These are phyloP conservation scores for Maudiozyma saulgeensis DNA, from an alignment of 805 yeast genomes.

Conservation along the genomic window DNA sequence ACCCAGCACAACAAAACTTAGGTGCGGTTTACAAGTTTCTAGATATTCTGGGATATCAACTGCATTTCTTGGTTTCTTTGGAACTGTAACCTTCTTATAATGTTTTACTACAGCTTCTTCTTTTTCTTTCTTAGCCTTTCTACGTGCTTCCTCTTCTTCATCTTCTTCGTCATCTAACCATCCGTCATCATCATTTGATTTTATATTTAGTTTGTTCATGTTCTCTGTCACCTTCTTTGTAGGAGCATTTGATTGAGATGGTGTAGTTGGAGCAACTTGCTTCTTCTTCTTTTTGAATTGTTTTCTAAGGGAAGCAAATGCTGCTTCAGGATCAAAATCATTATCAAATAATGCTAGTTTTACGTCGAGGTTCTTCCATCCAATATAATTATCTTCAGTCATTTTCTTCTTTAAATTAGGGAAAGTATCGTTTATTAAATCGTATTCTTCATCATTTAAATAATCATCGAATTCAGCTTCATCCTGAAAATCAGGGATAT, in stretches of 20 bases:
- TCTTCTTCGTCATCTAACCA: conserved; percentile 23
- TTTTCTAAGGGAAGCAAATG: conserved; percentile 34
- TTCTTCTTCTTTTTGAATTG: conserved; percentile 21
- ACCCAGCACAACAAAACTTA: conserved; percentile 95
- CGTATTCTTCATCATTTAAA: conserved; percentile 30
- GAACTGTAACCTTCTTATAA: conserved; percentile 21
- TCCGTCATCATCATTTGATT: conserved; percentile 10
- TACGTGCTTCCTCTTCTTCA: conserved; percentile 7
- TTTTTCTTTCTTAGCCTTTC: background rate
- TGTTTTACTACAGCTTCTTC: conserved; percentile 12
- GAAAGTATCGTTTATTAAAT: conserved; percentile 36
- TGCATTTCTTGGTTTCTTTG: conserved; percentile 27
- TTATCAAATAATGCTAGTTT: conserved; percentile 46
- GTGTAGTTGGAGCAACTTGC: background rate
- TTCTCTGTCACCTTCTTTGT: conserved; percentile 1
- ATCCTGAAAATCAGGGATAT: conserved; percentile 27
- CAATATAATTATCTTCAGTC: conserved; percentile 32
- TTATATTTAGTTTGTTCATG: conserved; percentile 2
- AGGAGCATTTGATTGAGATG: conserved; percentile 7
- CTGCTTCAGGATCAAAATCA: conserved; percentile 38
- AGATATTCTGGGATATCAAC: conserved; percentile 68
- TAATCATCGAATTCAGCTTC: conserved; percentile 33
- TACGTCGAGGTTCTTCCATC: conserved; percentile 34
- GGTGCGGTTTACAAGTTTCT: conserved; percentile 84
- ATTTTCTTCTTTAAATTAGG: conserved; percentile 36